Conservation (phyloP, 1,139 yeast species). For the Geotrichum reessii region DNA sequence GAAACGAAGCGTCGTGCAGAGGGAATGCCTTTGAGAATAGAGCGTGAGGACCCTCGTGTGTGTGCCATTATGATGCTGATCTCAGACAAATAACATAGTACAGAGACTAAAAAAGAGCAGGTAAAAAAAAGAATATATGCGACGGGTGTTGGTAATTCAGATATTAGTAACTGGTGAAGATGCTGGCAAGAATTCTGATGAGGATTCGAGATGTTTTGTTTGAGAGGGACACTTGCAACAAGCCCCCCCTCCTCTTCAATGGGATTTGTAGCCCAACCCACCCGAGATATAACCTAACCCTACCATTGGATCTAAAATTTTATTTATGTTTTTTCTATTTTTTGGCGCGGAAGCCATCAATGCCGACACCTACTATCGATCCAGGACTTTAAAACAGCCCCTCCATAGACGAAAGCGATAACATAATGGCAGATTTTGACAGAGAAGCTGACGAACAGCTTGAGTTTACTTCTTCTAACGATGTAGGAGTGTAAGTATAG, state of each 20-base stretch:
- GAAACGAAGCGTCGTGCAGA: constrained; percentile 13
- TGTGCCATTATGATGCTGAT: background rate
- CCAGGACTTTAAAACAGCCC: background rate
- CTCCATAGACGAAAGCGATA: background rate
- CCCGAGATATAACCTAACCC: constrained; percentile 2
- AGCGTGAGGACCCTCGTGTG: background rate
- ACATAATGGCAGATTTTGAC: constrained; percentile 17
- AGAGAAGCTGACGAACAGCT: constrained; percentile 22
- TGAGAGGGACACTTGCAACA: background rate
- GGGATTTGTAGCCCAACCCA: background rate
- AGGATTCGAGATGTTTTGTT: background rate
- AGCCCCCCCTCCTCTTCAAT: background rate
- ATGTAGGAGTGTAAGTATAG: constrained; percentile 20
- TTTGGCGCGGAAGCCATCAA: background rate
- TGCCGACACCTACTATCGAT: background rate
- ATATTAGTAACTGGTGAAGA: background rate
- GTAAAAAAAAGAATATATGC: background rate
- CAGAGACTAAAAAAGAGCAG: background rate
- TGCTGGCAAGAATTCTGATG: background rate
- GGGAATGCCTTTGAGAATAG: background rate
- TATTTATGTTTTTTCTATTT: too few species aligned
- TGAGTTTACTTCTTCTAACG: constrained; percentile 19
- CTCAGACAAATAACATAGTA: constrained; percentile 1
- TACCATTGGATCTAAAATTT: background rate
- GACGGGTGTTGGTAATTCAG: background rate